phyloP scores from a whole-genome alignment of 1,139 yeast genomes.

The Pichia kudriavzevii region DNA sequence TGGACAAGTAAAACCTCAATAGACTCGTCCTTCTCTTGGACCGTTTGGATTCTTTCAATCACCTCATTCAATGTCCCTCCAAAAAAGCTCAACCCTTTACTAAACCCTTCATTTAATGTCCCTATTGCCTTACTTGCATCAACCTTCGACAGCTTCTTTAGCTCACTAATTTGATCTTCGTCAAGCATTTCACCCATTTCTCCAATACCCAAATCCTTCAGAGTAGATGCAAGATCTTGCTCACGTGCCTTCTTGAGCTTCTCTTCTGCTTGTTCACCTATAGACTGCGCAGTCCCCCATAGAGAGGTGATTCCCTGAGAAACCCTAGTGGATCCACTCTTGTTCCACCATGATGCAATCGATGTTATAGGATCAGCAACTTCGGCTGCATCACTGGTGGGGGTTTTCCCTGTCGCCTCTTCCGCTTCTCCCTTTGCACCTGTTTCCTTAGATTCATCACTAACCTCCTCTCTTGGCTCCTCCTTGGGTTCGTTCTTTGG shows the following conservation, averaged over 20 bases:
- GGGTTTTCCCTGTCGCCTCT: not conserved
- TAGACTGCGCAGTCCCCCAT: constrained; percentile 48
- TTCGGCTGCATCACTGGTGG: constrained; percentile 1
- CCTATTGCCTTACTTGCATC: constrained; percentile 25
- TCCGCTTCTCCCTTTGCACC: not conserved
- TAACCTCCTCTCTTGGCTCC: not conserved
- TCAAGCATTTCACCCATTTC: constrained; percentile 23
- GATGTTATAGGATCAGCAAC: constrained; percentile 56
- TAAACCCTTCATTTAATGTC: constrained; percentile 14
- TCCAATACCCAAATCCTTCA: constrained; percentile 28
- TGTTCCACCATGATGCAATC: constrained; percentile 75
- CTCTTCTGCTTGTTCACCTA: constrained; percentile 31
- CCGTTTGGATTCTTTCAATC: constrained; percentile 39
- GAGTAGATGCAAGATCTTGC: constrained; percentile 26
- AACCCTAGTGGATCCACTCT: constrained; percentile 69
- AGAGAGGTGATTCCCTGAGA: constrained; percentile 38
- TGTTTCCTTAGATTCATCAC: not conserved
- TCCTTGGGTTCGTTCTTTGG: constrained; percentile 1
- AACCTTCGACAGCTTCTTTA: constrained; percentile 24
- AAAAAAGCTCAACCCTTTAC: constrained; percentile 30
- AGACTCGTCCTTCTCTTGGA: constrained; percentile 56
- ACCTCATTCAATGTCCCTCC: constrained; percentile 40
- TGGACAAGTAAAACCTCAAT: constrained; percentile 75
- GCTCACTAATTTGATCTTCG: constrained; percentile 22
- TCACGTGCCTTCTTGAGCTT: constrained; percentile 35